Evolutionary conservation across 768 basidiomycete genomes (phyloP).

Genomic region (Suillus subaureus): DNA sequence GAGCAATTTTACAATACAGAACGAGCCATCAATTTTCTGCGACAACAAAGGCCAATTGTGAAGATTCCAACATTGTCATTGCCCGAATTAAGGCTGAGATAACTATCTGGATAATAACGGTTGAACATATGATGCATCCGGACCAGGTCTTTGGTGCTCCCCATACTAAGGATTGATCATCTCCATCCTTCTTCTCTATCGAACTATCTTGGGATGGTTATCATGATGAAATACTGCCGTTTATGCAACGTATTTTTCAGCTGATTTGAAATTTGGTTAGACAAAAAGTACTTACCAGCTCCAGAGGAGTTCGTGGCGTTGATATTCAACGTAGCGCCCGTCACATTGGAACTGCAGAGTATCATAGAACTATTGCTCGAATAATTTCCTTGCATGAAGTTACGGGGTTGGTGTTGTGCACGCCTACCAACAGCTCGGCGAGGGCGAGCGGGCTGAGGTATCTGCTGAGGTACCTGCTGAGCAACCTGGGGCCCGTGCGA

Average conservation of each 20-base stretch:
- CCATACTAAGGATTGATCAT: neutral
- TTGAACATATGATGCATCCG: neutral
- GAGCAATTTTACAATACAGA: neutral
- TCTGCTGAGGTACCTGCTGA: neutral
- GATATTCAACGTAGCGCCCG: neutral
- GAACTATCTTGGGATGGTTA: no score
- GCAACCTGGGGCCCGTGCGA: neutral
- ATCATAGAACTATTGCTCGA: neutral
- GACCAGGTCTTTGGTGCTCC: neutral
- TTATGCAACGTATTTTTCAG: neutral
- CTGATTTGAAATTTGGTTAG: neutral
- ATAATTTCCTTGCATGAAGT: neutral
- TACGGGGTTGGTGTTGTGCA: neutral
- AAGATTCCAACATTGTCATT: neutral
- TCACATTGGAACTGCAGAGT: neutral
- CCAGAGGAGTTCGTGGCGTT: neutral
- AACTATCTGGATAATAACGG: neutral
- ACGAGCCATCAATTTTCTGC: neutral
- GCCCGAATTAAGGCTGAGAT: neutral
- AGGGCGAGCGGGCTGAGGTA: neutral
- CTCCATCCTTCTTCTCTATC: neutral
- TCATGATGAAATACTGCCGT: neutral
- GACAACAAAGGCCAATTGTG: neutral
- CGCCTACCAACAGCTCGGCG: neutral
- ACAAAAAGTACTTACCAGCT: neutral